phyloP scores from a whole-genome alignment of 768 basidiomycete genomes.

The Grammothele lineata region DNA sequence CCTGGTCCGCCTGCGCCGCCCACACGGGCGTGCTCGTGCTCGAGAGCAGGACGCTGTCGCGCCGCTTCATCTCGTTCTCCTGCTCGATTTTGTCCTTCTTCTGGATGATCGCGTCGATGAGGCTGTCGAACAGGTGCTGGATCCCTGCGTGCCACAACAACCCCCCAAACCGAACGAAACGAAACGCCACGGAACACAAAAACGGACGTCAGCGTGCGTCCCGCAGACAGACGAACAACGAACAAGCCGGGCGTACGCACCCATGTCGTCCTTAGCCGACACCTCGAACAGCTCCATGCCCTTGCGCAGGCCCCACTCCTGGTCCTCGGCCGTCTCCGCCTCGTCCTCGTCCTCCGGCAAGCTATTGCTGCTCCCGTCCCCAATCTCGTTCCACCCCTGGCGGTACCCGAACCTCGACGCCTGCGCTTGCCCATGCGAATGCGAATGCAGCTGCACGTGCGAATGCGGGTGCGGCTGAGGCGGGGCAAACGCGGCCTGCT shows the following conservation, averaged over 20 bases:
- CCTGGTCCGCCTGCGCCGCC: slow-evolving; percentile 77
- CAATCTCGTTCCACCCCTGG: slow-evolving; percentile 50
- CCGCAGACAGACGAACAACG: background rate
- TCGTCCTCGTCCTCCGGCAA: slow-evolving; percentile 54
- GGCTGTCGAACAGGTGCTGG: slow-evolving; percentile 69
- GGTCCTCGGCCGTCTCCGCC: slow-evolving; percentile 45
- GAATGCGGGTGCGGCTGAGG: background rate
- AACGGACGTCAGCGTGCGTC: too few relatives aligned
- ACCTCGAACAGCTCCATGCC: slow-evolving; percentile 90
- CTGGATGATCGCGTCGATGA: slow-evolving; percentile 76
- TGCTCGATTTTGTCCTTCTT: slow-evolving; percentile 75
- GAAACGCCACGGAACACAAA: too few relatives aligned
- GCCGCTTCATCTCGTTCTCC: slow-evolving; percentile 74
- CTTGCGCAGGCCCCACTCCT: slow-evolving; percentile 74
- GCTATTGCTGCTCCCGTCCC: slow-evolving; percentile 63
- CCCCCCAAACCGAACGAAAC: too few relatives aligned
- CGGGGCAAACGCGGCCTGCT: too few relatives aligned
- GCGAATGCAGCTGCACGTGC: background rate
- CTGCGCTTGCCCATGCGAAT: too few relatives aligned
- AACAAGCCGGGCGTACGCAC: slow-evolving; percentile 38
- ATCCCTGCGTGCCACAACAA: slow-evolving; percentile 73
- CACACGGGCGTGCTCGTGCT: slow-evolving; percentile 62
- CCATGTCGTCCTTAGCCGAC: slow-evolving; percentile 83
- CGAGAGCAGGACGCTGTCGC: slow-evolving; percentile 79
- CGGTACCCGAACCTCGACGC: slow-evolving; percentile 49